Percentiles rank a stretch among this genome's conserved stretches.
Evolutionary conservation across 768 basidiomycete genomes (phyloP).

Genomic region (Tylopilus plumbeoviolaceoides): DNA sequence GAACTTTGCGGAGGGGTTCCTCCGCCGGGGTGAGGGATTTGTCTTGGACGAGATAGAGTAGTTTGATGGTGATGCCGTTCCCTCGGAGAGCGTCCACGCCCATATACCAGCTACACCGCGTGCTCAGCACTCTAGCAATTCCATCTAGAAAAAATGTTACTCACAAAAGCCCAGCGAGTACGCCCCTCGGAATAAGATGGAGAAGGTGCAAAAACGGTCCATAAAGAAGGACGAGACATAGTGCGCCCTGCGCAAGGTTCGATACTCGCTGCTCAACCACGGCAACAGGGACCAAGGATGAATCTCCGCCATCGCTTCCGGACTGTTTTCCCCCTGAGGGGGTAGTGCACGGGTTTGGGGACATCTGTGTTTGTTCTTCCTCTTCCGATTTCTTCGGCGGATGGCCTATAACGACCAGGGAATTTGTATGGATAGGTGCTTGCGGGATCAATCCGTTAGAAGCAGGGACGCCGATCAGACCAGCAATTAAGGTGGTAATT

Average conservation of each 20-base stretch:
- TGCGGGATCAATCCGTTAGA: slow-evolving; percentile 84
- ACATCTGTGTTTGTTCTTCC: slow-evolving; percentile 24
- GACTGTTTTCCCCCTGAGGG: slow-evolving; percentile 27
- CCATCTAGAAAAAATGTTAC: slow-evolving; percentile 10
- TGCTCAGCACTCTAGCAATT: neutral
- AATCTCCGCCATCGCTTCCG: slow-evolving; percentile 4
- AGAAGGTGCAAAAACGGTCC: slow-evolving; percentile 81
- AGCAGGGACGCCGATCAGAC: slow-evolving; percentile 80
- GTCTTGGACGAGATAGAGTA: slow-evolving; percentile 79
- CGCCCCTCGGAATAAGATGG: slow-evolving; percentile 75
- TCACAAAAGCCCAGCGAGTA: slow-evolving; percentile 84
- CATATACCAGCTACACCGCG: slow-evolving; percentile 75
- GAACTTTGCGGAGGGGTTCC: slow-evolving; percentile 75
- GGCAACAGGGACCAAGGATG: slow-evolving; percentile 50
- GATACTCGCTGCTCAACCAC: slow-evolving; percentile 94
- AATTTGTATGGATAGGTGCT: slow-evolving; percentile 90
- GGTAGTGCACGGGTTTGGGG: neutral
- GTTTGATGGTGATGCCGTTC: slow-evolving; percentile 79
- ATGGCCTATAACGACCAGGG: slow-evolving; percentile 66
- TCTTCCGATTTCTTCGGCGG: slow-evolving; percentile 37
- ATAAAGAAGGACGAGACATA: slow-evolving; percentile 76
- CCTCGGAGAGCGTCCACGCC: slow-evolving; percentile 75
- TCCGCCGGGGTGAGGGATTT: slow-evolving; percentile 50
- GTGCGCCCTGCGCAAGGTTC: slow-evolving; percentile 78
- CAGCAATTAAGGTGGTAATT: slow-evolving; percentile 83